Conservation (phyloP, 78 protist species). For the Reticulomyxa filosa region DNA sequence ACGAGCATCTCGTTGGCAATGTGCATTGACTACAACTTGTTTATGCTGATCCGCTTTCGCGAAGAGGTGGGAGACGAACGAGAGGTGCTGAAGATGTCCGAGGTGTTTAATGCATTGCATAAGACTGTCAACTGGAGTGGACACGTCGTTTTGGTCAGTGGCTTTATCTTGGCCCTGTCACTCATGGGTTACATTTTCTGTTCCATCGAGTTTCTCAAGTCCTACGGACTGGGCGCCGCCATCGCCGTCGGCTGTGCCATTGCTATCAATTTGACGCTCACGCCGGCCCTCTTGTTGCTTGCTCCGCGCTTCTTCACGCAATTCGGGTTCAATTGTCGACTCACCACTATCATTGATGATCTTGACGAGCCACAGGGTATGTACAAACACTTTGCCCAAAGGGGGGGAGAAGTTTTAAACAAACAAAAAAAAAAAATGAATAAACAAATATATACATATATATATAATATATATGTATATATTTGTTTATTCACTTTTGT, state of each 20-base stretch:
- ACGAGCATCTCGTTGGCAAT: conserved; percentile 36
- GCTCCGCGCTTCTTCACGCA: conserved; percentile 23
- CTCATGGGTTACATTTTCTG: conserved; percentile 18
- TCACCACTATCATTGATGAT: no score
- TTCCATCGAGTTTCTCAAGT: conserved; percentile 14
- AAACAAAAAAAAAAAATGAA: no score
- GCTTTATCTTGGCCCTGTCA: conserved; percentile 14
- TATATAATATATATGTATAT: no score
- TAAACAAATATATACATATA: no score
- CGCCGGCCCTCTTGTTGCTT: conserved; percentile 28
- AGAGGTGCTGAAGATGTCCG: no score
- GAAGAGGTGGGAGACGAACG: no score
- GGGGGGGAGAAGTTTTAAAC: no score
- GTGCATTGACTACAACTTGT: conserved; percentile 43
- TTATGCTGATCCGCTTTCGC: conserved; percentile 34
- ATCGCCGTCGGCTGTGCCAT: conserved; percentile 17
- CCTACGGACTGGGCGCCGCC: conserved; percentile 24
- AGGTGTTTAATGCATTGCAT: background rate
- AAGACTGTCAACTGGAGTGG: conserved; percentile 5
- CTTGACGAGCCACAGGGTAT: no score
- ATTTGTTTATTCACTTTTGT: no score
- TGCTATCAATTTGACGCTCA: conserved; percentile 9
- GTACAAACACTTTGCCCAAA: no score
- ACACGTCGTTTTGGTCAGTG: conserved; percentile 25
- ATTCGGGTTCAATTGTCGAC: no score